These are phyloP conservation scores for Chlamydomonas applanata DNA, from an alignment of 139 green algal genomes.

Conservation along the genomic window DNA sequence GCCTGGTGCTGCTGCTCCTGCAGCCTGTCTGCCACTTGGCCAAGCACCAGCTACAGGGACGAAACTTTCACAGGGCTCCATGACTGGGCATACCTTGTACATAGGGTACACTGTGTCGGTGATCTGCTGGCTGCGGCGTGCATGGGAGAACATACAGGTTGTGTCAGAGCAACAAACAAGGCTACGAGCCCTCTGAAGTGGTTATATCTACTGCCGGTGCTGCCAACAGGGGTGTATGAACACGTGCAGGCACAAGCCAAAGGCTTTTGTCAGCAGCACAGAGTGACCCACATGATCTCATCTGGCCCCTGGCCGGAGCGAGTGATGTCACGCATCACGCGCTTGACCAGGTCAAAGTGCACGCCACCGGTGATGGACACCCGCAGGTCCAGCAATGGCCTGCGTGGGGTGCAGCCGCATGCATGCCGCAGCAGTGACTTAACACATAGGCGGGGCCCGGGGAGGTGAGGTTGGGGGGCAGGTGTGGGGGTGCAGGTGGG, in stretches of 20 bases:
- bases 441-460: too few species aligned
- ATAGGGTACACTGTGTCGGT: constrained; percentile 94
- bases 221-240: too few species aligned
- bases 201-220: too few species aligned
- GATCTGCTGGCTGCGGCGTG: constrained; percentile 55
- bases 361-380: constrained; percentile 92
- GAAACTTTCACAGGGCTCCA: not conserved
- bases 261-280: too few species aligned
- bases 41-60: not conserved
- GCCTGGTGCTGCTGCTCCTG: too few species aligned
- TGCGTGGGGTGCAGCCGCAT: too few species aligned
- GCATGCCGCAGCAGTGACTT: constrained; percentile 37
- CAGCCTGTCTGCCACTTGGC: too few species aligned
- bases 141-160: too few species aligned
- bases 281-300: constrained; percentile 89
- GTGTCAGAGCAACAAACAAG: too few species aligned
- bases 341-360: constrained; percentile 98
- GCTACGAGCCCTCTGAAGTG: too few species aligned
- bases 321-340: constrained; percentile 94
- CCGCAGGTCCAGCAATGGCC: constrained; percentile 81
- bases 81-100: constrained; percentile 74
- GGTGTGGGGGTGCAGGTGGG: too few species aligned
- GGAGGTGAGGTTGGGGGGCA: too few species aligned
- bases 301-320: constrained; percentile 85
- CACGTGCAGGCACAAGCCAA: not conserved